Base-by-base conservation (phyloP, 331 rosid genomes). In the Rosa hybrid region DNA sequence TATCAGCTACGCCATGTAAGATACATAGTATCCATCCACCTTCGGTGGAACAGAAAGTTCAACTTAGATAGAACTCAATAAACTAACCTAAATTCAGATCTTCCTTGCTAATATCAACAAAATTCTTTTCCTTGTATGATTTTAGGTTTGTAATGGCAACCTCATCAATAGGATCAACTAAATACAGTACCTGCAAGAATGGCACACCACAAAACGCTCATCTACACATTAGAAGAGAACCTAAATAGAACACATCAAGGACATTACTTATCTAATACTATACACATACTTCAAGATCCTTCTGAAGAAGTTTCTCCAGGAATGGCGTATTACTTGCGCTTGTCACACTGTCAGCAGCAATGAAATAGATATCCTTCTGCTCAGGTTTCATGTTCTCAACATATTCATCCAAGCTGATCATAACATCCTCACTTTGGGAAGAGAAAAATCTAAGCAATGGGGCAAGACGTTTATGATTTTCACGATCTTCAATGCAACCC, bases 401-500 rank as follows among this genome's bases (percentile, higher is more conserved):
- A 87, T 96, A 96, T 79, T 93, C 99, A 45, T 96, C 98, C 87
- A 96, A 90, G 88, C 99, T 81, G 86, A 96, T 93, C 84, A 89
- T 67, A 13, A 87, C 90, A 72, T 88, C 88, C 60, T 91, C 98
- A 85, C 98, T 96, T 78, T 93, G 97, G 81, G 96, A 90, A 81
- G 99, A 91, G 90, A 84, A 87, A 86, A 96, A 96, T 42, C 99
- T 91, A 63, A 96, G 99, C 89, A 96, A 79, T 2, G 98, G 99
- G 68, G 93, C 99, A 86, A 93, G 84, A 38, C 98, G 97, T 80
- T 96, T 96, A 90, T 96, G 98, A 81, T 96, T 93, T 78, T 91
- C 99, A 57, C 90, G 93, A 87, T 96, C 99, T 85, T 96, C 99
- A 83, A 96, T 93, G 86, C 99, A 96, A 76, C 99, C 99, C 86